phyloP scores from a whole-genome alignment of 805 yeast genomes.

The Candida orba region DNA sequence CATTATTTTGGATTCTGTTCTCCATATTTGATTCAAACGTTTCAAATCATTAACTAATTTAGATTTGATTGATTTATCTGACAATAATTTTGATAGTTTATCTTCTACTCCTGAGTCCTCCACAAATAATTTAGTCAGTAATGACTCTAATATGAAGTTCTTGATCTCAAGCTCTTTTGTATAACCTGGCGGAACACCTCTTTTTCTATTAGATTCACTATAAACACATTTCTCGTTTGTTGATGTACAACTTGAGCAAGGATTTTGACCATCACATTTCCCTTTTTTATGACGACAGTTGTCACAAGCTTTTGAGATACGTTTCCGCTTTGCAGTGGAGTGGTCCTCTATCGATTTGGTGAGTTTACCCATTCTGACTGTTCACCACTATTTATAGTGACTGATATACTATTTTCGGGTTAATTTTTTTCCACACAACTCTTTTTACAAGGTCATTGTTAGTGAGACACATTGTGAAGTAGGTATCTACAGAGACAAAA shows the following conservation, averaged over 20 bases:
- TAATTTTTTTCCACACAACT: background rate
- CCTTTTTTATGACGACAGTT: slow-evolving; percentile 1
- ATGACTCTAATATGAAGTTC: background rate
- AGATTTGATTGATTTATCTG: background rate
- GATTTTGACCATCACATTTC: slow-evolving; percentile 1
- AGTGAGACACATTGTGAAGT: too few species aligned
- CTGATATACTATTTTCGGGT: background rate
- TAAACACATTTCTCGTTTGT: background rate
- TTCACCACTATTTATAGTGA: background rate
- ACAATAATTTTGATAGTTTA: background rate
- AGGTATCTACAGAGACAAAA: too few species aligned
- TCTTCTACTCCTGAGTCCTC: background rate
- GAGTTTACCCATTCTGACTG: background rate
- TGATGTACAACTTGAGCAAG: background rate
- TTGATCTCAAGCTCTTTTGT: background rate
- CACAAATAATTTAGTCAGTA: background rate
- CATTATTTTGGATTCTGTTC: background rate
- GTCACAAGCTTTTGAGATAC: slow-evolving; percentile 15
- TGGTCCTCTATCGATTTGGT: background rate
- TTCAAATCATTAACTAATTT: background rate
- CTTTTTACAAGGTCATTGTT: too few species aligned
- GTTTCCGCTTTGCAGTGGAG: background rate
- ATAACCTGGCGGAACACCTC: slow-evolving; percentile 1
- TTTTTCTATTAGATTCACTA: background rate
- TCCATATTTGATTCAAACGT: background rate